Conservation (phyloP, 176 grass and related monocot species). For the Zea luxurians region DNA sequence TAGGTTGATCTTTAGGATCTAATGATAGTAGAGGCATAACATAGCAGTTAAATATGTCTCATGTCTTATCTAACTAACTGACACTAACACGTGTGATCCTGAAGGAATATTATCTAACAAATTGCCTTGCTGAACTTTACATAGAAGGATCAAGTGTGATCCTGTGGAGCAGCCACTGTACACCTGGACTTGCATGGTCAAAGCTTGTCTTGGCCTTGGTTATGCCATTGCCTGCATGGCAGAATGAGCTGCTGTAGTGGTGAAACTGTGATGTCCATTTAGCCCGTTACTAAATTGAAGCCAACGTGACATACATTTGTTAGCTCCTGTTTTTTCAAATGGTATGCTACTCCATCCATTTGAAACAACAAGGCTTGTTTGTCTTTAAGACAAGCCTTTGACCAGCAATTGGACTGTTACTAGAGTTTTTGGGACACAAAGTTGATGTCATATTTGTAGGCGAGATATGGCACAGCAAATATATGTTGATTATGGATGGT, state of each 20-base stretch:
- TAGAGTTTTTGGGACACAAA: background rate
- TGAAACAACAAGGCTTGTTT: background rate
- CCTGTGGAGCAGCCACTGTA: background rate
- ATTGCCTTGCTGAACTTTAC: background rate
- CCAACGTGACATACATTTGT: background rate
- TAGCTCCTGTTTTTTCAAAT: background rate
- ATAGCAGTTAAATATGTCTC: background rate
- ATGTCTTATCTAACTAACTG: background rate
- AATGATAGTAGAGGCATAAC: background rate
- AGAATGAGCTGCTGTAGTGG: background rate
- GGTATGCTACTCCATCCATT: background rate
- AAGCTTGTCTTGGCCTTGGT: background rate
- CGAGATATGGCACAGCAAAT: background rate
- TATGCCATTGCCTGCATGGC: background rate
- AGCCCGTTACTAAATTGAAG: background rate
- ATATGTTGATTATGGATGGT: background rate
- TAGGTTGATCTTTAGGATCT: background rate
- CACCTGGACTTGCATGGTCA: background rate
- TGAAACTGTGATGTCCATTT: conserved; percentile 13
- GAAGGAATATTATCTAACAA: background rate
- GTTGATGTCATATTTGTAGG: background rate
- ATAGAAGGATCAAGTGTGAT: background rate
- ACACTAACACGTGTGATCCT: background rate
- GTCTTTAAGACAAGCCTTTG: background rate
- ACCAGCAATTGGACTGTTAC: background rate